These are phyloP conservation scores for Cadophora malorum DNA, from an alignment of 2,329 filamentous ascomycete genomes.

Conservation along the genomic window DNA sequence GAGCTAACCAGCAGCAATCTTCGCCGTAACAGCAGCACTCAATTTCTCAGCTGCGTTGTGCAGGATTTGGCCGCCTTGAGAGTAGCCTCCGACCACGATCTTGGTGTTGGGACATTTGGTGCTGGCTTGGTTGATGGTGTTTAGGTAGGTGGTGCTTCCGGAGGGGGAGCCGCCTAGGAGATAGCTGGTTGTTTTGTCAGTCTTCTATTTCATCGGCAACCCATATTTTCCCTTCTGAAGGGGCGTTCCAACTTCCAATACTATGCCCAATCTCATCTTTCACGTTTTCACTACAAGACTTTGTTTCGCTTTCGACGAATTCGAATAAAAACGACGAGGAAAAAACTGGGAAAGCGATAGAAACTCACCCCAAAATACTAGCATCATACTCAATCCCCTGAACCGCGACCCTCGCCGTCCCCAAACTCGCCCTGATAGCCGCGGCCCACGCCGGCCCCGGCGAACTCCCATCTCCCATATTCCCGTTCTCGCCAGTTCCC, in stretches of 20 bases:
- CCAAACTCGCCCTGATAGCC: constrained; percentile 2
- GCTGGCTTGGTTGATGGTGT: constrained; percentile 16
- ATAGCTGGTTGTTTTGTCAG: no score
- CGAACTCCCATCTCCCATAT: constrained; percentile 16
- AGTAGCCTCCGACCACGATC: constrained; percentile 4
- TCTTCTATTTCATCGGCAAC: no score
- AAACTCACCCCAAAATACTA: constrained; percentile 7
- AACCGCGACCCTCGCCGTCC: constrained; percentile 11
- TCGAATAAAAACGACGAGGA: no score
- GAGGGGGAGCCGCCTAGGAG: constrained; percentile 10
- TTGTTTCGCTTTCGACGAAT: no score
- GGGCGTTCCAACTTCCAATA: no score
- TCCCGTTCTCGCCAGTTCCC: constrained; percentile 16
- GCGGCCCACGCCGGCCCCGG: constrained; percentile 18
- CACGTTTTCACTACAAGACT: no score
- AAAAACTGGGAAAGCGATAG: not conserved
- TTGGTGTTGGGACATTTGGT: constrained; percentile 14
- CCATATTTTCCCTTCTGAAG: no score
- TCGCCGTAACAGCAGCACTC: constrained; percentile 6
- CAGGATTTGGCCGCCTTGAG: constrained; percentile 8
- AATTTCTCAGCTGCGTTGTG: constrained; percentile 16
- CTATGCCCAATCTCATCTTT: no score
- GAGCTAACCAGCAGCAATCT: constrained; percentile 4
- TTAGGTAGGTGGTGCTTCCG: constrained; percentile 13
- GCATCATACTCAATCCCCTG: constrained; percentile 22